Conservation (phyloP, 148 eudicot species). For the Rhododendron griersonianum region DNA sequence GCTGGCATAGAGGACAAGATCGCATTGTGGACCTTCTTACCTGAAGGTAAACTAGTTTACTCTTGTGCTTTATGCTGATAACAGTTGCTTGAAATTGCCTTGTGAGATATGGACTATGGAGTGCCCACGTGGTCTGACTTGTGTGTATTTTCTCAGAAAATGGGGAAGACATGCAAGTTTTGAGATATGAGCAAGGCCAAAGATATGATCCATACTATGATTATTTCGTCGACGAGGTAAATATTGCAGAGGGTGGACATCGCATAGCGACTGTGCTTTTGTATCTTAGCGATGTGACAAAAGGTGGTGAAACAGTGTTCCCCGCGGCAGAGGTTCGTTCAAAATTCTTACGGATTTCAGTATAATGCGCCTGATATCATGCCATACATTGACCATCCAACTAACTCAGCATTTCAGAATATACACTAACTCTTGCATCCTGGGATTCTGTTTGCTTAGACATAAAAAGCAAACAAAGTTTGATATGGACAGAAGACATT, state of each 20-base stretch:
- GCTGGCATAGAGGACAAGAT: slow-evolving; percentile 5
- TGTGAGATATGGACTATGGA: not conserved
- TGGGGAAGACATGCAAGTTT: slow-evolving; percentile 95
- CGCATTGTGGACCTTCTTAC: not conserved
- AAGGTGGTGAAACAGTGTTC: slow-evolving; percentile 94
- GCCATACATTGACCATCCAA: too few relatives aligned
- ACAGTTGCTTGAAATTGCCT: not conserved
- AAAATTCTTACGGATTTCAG: not conserved
- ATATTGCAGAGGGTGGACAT: slow-evolving; percentile 89
- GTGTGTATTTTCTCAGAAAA: slow-evolving; percentile 46
- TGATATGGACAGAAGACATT: not conserved
- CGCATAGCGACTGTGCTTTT: slow-evolving; percentile 82
- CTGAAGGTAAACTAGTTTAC: not conserved
- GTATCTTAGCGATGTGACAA: slow-evolving; percentile 77
- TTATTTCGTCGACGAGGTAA: slow-evolving; percentile 49
- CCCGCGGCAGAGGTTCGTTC: slow-evolving; percentile 81
- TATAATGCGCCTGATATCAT: not conserved
- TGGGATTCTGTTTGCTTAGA: too few relatives aligned
- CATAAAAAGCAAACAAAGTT: too few relatives aligned
- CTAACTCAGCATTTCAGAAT: too few relatives aligned
- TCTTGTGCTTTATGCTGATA: too few relatives aligned
- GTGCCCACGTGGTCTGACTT: not conserved
- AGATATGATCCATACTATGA: slow-evolving; percentile 89
- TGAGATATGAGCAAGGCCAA: slow-evolving; percentile 86
- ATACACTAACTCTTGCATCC: too few relatives aligned